Base-by-base conservation (phyloP, 306 rosid species). In the Ochetophila trinervis region DNA sequence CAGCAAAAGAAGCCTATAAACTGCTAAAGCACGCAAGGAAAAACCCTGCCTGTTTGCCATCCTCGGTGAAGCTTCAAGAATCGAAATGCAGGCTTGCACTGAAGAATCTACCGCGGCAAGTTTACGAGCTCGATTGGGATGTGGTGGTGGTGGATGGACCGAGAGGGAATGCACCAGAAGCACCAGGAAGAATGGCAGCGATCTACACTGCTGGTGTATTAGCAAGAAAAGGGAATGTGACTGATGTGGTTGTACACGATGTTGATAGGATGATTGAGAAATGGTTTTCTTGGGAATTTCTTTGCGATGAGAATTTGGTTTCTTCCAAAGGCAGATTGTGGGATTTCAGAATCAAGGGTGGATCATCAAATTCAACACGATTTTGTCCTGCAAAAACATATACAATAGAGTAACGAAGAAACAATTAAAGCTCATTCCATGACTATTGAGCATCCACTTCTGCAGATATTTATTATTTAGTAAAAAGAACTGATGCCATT, bases 221-320 rank as follows among this genome's bases (percentile, higher is more conserved):
- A 15, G 98, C 97, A 63, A 89, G 91, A 84, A 71, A 74, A 16
- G 88, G 84, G 56, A 84, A 84, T 32, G 37, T 18, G 69, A 87
- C 94, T 0, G 77, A 85, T 51, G 94, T 89, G 34, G 74, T 82
- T 30, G 89, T 93, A 57, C 96, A 93, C 68, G 90, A 93, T 60
- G 83, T 79, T 18, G 78, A 93, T 77, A 86, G 97, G 37, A 84
- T 59, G 74, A 75, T 93, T 22, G 97, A 93, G 79, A 89, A 84
- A 81, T 87, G 98, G 97, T 93, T 85, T 80, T 93, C 96, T 51
- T 84, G 89, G 96, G 98, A 93, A 78, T 86, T 93, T 62, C 85
- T 93, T 18, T 86, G 98, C 72, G 87, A 87, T 67, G 93, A 86
- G 81, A 93, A 93, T 82, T 70, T 93, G 60, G 74, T 84, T 62